These are phyloP conservation scores for Epithemia pelagica DNA, from an alignment of 108 stramenopile genomes.

Conservation along the genomic window DNA sequence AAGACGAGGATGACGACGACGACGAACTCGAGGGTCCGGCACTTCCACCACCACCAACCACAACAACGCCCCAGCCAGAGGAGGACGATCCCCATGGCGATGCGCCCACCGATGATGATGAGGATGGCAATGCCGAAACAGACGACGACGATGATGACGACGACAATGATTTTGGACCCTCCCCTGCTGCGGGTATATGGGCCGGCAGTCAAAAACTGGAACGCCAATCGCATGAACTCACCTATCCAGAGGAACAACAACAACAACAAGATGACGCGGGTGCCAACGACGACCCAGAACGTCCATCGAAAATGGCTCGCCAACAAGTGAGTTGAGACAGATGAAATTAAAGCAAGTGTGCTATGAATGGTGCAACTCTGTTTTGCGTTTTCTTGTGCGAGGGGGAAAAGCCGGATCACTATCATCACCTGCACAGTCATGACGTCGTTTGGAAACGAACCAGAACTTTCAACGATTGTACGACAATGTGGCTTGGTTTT, in stretches of 20 bases:
- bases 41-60: not conserved
- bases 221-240: conserved; percentile 53
- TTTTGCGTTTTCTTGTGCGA: too few species aligned
- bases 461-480: too few species aligned
- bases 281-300: not conserved
- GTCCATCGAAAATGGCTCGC: not conserved
- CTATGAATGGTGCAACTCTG: too few species aligned
- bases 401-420: too few species aligned
- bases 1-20: conserved; percentile 26
- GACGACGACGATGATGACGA: conserved; percentile 60
- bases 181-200: conserved; percentile 74
- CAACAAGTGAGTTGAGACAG: not conserved
- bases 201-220: conserved; percentile 66
- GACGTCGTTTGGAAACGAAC: too few species aligned
- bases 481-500: too few species aligned
- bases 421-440: too few species aligned
- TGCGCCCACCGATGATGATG: conserved; percentile 8
- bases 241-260: conserved; percentile 16
- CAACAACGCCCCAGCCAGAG: not conserved
- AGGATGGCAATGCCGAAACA: conserved; percentile 19
- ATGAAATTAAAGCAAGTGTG: too few species aligned
- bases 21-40: conserved; percentile 8
- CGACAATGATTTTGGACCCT: conserved; percentile 83
- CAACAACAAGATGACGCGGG: not conserved
- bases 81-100: conserved; percentile 13